Evolutionary conservation across 441 rosid genomes (phyloP).

Genomic region (Viola pubescens): DNA sequence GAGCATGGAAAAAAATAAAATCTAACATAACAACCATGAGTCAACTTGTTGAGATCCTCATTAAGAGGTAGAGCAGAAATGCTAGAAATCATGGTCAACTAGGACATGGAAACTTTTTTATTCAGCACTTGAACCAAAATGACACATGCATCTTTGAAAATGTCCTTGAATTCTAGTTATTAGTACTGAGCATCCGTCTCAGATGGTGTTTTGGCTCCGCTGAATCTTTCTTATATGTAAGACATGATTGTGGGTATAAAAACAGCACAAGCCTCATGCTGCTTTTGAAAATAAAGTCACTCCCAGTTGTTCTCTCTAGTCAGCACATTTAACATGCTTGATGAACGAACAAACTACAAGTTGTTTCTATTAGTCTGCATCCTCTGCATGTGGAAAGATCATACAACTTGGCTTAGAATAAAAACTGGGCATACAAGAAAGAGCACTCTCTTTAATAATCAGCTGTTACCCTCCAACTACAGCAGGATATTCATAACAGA

Average conservation of each 20-base stretch:
- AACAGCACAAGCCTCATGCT: neutral
- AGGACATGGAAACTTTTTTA: neutral
- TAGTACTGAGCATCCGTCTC: neutral
- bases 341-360: no score
- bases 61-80: neutral
- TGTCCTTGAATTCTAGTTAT: neutral
- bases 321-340: no score
- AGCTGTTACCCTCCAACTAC: no score
- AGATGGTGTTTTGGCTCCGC: neutral
- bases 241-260: neutral
- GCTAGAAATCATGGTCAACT: neutral
- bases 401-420: no score
- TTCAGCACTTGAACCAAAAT: neutral
- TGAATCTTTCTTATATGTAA: neutral
- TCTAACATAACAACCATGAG: neutral
- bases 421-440: no score
- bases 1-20: no score
- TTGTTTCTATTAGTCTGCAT: no score
- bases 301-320: neutral
- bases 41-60: neutral
- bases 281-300: neutral
- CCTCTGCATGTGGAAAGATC: no score
- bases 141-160: neutral
- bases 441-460: no score
- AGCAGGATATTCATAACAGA: no score